Base-by-base conservation (phyloP, 768 basidiomycete genomes). In the Collybiopsis luxurians region DNA sequence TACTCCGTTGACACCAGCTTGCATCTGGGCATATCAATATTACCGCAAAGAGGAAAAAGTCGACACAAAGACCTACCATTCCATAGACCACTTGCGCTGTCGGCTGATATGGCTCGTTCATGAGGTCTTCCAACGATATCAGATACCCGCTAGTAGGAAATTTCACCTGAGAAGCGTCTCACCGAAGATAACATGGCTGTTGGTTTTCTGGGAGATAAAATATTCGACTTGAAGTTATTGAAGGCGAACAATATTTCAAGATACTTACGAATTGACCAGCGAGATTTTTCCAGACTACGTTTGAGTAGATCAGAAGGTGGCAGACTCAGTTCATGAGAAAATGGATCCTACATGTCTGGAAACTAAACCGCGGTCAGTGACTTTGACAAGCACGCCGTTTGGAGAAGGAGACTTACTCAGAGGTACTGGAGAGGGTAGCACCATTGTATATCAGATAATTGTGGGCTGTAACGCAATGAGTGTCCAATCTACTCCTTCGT, bases 1-100 rank as follows among this genome's bases (percentile, higher is more conserved):
- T 61, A 89, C 84, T 59, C 81, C 84, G 63, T 85, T 84, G 59
- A 89, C 72, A 5, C 82, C 84, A 40, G 82, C 82, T 78, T 88
- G 87, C 67, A 79, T 79, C 83, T 78, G 43, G 17, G n/a, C n/a
- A n/a, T n/a, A n/a, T n/a, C n/a, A n/a, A n/a, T n/a, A n/a, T n/a
- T n/a, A n/a, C n/a, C n/a, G n/a, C n/a, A n/a, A n/a, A n/a, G n/a
- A n/a, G n/a, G n/a, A n/a, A n/a, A n/a, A n/a, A 54, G 56, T 31
- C 19, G 15, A 44, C 9, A 24, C 15, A 23, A 56, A 30, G 40
- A 34, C 24, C 34, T n/a, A 82, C 82, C 53, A 84, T 68, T 39
- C 38, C 34, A 45, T 73, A 61, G 65, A 79, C 79, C 24, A 82
- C 83, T 27, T 72, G 71, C n/a, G 67, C 60, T 5, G 83, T 83